Base-by-base conservation (phyloP, 306 rosid species). In the Vigna hirtella region DNA sequence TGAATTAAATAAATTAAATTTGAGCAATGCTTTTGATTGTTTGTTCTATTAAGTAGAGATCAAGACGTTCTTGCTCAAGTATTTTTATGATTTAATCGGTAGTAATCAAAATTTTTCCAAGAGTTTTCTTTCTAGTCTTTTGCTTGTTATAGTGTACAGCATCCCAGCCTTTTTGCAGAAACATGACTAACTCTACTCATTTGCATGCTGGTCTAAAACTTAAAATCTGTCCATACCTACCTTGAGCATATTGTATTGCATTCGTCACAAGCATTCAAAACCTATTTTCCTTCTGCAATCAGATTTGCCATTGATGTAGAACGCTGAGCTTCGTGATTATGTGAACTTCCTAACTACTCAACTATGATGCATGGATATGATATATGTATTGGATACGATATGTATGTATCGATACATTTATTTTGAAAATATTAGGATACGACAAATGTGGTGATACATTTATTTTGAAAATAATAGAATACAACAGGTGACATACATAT, bases 251-350 rank as follows among this genome's bases (percentile, higher is more conserved):
- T 22, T 38, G 30, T 34, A 11, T 14, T 77, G 11, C 24, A 30
- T n/a, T 51, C 56, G 9, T 6, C 45, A 12, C 45, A 62, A 62
- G 20, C 32, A 38, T 57, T 49, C 52, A 67, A 38, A 64, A 42
- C 15, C 9, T 22, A 17, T 73, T 36, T 79, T 32, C 71, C 53
- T 32, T 50, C 73, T 32, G 26, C 13, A 49, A 10, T 30, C 50
- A 34, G 48, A 70, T 9, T 49, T 30, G 5, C n/a, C 38, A 51
- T 40, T 53, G 32, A 58, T 4, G 61, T 74, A 14, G 63, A 56
- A 50, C 57, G 48, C 74, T 22, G 56, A 77, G 26, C 56, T 65
- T 58, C 74, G 32, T 75, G 34, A 40, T 51, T 59, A 55, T 30
- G 16, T 52, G 28, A 56, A 63, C 22, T 49, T 70, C 72, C 56